A percentile compares a stretch with the other conserved stretches of the same genome.
phyloP scores from a whole-genome alignment of 139 green algal genomes.

The Coelastrella sp. region DNA sequence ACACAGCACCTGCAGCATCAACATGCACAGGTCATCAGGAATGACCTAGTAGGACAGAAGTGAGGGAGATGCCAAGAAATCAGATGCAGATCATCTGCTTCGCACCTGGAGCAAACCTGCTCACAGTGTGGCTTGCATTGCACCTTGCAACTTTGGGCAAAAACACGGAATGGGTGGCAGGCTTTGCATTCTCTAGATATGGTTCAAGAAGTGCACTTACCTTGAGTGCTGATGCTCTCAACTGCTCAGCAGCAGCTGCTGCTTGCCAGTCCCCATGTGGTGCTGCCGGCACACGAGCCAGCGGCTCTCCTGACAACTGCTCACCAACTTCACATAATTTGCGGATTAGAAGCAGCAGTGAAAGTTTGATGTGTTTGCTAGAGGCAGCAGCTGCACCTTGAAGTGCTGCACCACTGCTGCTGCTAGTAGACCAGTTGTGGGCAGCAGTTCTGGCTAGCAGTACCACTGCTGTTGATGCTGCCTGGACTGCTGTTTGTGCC shows the following conservation, averaged over 20 bases:
- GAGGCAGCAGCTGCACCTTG: not conserved
- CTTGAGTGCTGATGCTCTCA: constrained; percentile 13
- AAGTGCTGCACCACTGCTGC: not conserved
- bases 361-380: not conserved
- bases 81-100: not conserved
- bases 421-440: not conserved
- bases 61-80: not conserved
- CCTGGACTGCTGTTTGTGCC: constrained; percentile 9
- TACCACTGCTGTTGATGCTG: constrained; percentile 18
- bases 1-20: constrained; percentile 34
- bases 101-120: not conserved
- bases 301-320: not conserved
- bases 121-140: no score
- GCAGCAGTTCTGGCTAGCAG: not conserved
- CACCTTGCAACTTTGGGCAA: no score
- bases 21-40: not conserved
- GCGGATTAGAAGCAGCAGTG: not conserved
- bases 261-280: not conserved
- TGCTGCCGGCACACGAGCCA: constrained; percentile 20
- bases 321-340: not conserved
- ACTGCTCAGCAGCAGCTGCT: constrained; percentile 21
- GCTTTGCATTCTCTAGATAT: no score
- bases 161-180: no score
- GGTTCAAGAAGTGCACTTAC: not conserved
- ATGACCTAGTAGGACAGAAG: not conserved